Evolutionary conservation across 164 flowering plant species (phyloP), one percentile per base, ranked within the genome.

Genomic region (Tinospora cordifolia): DNA sequence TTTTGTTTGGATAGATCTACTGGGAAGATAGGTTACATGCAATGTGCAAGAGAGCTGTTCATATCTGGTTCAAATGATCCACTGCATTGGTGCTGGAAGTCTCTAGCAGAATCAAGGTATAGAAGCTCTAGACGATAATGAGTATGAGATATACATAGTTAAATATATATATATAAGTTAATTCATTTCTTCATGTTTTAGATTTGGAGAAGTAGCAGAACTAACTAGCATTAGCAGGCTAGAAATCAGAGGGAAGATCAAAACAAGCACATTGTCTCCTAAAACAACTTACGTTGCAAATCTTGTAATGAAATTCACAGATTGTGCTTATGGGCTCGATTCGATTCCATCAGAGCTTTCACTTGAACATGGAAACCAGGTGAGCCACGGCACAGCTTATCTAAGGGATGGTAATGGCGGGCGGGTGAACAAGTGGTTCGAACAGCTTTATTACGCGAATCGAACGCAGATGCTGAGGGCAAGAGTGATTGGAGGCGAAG

Each of bases 1-100:
- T 78, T 87, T 58, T 51, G 62, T 22, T 67, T 84, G 12, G 87
- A 86, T 17, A 83, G 71, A 69, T 25, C 62, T 8, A 79, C 75
- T 5, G 77, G 81, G 8, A 82, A 79, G 57, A 84, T 77, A 62
- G 57, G 77, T 25, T 84, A 77, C 77, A 75, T 79, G 49, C 27
- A 83, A 66, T 62, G 81, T 39, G 83, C 89, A 60, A 81, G 85
- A 58, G 86, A 81, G 47, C 80, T 87, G 9, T 67, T 69, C 1
- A 84, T 87, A 63, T 44, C 79, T n/a, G 79, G 84, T 81, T 68
- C 77, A 13, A 63, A 34, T 46, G 65, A 78, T 72, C 79, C 83
- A 67, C 74, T 78, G 1, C 77, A 76, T 36, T 87, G 88, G 91
- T 62, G 77, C 40, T 85, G 89, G 89, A 82, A 77, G 65, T 69